Base-by-base conservation (phyloP, 176 grass and related monocot species). In the Paspalum vaginatum region DNA sequence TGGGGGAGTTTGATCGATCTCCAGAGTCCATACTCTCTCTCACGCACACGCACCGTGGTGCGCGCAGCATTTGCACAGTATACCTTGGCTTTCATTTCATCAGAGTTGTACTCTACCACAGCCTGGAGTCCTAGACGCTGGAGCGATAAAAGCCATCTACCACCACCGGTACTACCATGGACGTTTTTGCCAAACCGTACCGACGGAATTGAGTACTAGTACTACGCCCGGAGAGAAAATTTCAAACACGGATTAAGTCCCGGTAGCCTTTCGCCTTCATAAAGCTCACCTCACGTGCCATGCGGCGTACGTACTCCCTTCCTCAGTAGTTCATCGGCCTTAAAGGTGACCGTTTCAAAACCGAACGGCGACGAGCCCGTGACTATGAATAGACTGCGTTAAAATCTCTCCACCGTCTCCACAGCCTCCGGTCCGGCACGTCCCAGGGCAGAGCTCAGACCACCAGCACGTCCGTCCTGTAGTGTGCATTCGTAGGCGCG, bases 281-380 rank as follows among this genome's bases (percentile, higher is more conserved):
- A 48, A n/a, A 45, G n/a, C 32, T 32, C 32, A 42, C 11, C 17
- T 53, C 42, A n/a, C 75, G 68, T 74, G 42, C 18, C 25, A 37
- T 21, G 46, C 66, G 9, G 18, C 20, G 10, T 21, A 16, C 54
- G 40, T 24, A 42, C 70, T 16, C 13, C 6, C 52, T 74, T 27
- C 13, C 25, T 21, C 12, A 47, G 15, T 20, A 21, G 8, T 26
- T 52, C 54, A 2, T 26, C 5, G 17, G 18, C 1, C 50, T 79
- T 79, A 64, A 88, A 68, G 43, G 42, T 1, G 8, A 84, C 40
- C n/a, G n/a, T n/a, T n/a, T n/a, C n/a, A n/a, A n/a, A n/a, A n/a
- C n/a, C n/a, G n/a, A n/a, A n/a, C n/a, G n/a, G n/a, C n/a, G n/a
- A n/a, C n/a, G n/a, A n/a, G n/a, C n/a, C n/a, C n/a, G n/a, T n/a